phyloP scores from a whole-genome alignment of 306 rosid species.

The Cercis canadensis region DNA sequence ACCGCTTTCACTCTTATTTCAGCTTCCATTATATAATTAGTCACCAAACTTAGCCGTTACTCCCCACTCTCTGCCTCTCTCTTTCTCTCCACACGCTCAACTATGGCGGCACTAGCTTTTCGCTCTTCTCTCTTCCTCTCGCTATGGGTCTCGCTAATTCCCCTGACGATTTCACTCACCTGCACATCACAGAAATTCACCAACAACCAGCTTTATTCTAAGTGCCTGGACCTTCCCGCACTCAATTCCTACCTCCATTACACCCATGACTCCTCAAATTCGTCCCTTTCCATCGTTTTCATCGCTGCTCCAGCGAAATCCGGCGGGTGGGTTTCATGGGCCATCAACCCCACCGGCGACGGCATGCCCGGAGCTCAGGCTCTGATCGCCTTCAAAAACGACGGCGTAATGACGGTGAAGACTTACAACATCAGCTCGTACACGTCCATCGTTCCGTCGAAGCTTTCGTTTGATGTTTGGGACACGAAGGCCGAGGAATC shows the following conservation, averaged over 20 bases:
- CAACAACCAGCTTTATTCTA: constrained; percentile 41
- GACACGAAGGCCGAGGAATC: constrained; percentile 40
- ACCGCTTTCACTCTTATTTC: no score
- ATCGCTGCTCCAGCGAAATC: constrained; percentile 44
- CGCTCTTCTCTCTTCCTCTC: constrained; percentile 16
- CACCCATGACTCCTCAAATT: constrained; percentile 54
- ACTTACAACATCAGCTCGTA: constrained; percentile 50
- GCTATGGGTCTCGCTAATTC: not conserved
- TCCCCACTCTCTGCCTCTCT: not conserved
- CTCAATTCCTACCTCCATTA: constrained; percentile 70
- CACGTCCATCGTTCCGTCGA: constrained; percentile 19
- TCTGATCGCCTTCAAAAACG: constrained; percentile 45
- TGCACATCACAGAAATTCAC: constrained; percentile 61
- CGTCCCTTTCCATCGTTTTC: constrained; percentile 70
- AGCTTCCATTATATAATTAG: no score
- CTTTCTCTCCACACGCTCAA: not conserved
- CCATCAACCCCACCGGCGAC: constrained; percentile 53
- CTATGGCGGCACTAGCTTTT: constrained; percentile 44
- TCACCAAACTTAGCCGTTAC: no score
- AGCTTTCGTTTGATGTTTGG: constrained; percentile 58
- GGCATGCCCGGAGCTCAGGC: constrained; percentile 79
- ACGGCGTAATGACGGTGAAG: constrained; percentile 35
- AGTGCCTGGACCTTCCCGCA: constrained; percentile 66
- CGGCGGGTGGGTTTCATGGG: constrained; percentile 78
- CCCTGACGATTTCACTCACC: constrained; percentile 45